These are phyloP conservation scores for Boletus sp. DNA, from an alignment of 768 basidiomycete species.

Conservation along the genomic window DNA sequence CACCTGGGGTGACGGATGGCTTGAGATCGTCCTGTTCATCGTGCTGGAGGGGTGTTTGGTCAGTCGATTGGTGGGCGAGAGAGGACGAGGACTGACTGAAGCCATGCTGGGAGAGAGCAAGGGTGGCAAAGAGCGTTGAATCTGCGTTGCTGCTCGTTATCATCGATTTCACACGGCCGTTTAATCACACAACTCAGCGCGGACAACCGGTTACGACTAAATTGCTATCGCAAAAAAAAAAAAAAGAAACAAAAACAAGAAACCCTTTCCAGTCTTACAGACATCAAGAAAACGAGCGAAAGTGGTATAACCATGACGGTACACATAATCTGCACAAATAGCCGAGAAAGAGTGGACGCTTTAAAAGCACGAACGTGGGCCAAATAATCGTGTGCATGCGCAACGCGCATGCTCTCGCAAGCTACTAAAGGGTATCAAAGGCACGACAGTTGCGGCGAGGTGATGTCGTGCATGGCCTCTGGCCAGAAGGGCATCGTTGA, in stretches of 20 bases:
- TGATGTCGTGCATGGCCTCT: conserved; percentile 43
- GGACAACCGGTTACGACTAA: conserved; percentile 3
- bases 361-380: conserved; percentile 23
- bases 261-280: conserved; percentile 21
- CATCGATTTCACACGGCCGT: conserved; percentile 66
- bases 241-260: conserved; percentile 15
- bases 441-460: conserved; percentile 14
- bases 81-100: conserved; percentile 39
- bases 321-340: conserved; percentile 21
- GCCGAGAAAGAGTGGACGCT: conserved; percentile 22
- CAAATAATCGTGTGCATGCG: conserved; percentile 7
- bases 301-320: conserved; percentile 26
- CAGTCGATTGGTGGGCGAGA: neutral
- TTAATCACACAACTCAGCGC: conserved; percentile 20
- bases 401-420: neutral
- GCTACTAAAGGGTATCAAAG: conserved; percentile 22
- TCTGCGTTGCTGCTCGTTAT: conserved; percentile 22
- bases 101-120: conserved; percentile 45
- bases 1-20: conserved; percentile 69
- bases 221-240: conserved; percentile 26
- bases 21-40: conserved; percentile 73
- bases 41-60: conserved; percentile 30
- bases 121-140: conserved; percentile 13
- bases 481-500: neutral
- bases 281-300: conserved; percentile 29